Evolutionary conservation across 1,139 yeast species (phyloP).

Genomic region (Pneumocystis murina): DNA sequence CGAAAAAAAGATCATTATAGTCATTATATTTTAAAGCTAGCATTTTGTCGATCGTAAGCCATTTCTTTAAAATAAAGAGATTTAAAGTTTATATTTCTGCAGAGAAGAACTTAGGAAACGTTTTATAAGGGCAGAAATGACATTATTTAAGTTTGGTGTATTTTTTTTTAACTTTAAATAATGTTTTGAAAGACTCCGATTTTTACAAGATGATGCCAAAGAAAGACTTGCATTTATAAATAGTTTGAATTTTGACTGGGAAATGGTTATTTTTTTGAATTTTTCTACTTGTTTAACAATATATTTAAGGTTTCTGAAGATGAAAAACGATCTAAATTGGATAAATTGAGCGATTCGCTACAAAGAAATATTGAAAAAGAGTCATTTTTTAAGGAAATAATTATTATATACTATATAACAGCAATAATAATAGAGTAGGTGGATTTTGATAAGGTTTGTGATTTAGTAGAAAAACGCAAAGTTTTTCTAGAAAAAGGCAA

Average conservation of each 20-base stretch:
- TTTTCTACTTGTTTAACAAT: neutral
- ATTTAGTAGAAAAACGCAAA: conserved; percentile 52
- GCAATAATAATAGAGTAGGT: conserved; percentile 21
- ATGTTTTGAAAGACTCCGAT: conserved; percentile 33
- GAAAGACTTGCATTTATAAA: conserved; percentile 54
- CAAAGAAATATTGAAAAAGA: conserved; percentile 32
- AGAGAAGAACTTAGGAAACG: conserved; percentile 61
- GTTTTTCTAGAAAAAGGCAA: conserved; percentile 52
- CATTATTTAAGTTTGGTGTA: conserved; percentile 37
- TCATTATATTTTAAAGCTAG: conserved; percentile 72
- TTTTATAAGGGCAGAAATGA: conserved; percentile 61
- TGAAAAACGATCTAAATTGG: conserved; percentile 42
- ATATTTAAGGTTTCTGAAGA: conserved; percentile 32
- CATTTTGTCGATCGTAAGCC: conserved; percentile 58
- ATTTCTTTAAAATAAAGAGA: neutral
- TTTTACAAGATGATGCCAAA: conserved; percentile 42
- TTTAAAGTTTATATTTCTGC: neutral
- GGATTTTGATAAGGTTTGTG: conserved; percentile 75
- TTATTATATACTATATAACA: neutral
- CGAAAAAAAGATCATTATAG: conserved; percentile 82
- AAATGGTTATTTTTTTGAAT: conserved; percentile 22
- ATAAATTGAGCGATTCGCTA: conserved; percentile 30
- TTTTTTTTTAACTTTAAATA: neutral
- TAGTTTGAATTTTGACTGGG: conserved; percentile 45
- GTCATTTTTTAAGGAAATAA: conserved; percentile 40